phyloP scores from a whole-genome alignment of 2,329 filamentous ascomycete genomes.

The Atkinsonella hypoxylon region DNA sequence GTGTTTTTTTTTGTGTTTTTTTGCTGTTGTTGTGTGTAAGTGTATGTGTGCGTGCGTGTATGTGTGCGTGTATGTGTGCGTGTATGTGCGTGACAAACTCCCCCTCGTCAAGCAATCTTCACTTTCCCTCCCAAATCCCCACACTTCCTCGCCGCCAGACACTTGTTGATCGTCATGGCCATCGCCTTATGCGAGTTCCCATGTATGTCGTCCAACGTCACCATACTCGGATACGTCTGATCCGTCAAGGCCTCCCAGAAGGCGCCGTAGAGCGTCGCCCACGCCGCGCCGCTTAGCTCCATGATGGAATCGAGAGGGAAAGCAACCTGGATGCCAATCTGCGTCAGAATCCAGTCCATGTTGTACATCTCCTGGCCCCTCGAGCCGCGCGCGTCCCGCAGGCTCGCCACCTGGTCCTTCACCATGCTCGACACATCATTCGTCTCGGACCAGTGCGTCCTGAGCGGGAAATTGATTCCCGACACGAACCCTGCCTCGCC shows the following conservation, averaged over 20 bases:
- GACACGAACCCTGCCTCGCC: constrained; percentile 17
- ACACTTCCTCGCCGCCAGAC: constrained; percentile 16
- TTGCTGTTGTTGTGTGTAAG: too few relatives aligned
- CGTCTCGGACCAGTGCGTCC: constrained; percentile 14
- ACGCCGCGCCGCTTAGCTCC: constrained; percentile 9
- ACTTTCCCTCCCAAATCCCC: constrained; percentile 13
- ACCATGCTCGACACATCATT: constrained; percentile 7
- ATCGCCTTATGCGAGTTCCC: constrained; percentile 14
- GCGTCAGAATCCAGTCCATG: constrained; percentile 17
- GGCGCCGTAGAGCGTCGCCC: constrained; percentile 12
- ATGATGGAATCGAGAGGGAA: constrained; percentile 5
- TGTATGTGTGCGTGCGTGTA: too few relatives aligned
- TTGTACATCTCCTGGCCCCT: constrained; percentile 11
- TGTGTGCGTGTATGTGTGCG: too few relatives aligned
- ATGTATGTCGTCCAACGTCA: constrained; percentile 18
- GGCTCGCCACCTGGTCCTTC: constrained; percentile 11
- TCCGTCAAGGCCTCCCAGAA: constrained; percentile 15
- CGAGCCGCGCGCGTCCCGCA: constrained; percentile 7
- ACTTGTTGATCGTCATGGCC: constrained; percentile 19
- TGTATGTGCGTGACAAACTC: too few relatives aligned
- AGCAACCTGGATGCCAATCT: constrained; percentile 5
- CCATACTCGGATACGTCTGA: constrained; percentile 21
- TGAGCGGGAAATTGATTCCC: constrained; percentile 13
- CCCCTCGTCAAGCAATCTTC: not conserved
- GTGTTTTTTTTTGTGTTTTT: too few relatives aligned